Evolutionary conservation across 176 grass and related monocot species (phyloP).

Genomic region (Bothriochloa decipiens): DNA sequence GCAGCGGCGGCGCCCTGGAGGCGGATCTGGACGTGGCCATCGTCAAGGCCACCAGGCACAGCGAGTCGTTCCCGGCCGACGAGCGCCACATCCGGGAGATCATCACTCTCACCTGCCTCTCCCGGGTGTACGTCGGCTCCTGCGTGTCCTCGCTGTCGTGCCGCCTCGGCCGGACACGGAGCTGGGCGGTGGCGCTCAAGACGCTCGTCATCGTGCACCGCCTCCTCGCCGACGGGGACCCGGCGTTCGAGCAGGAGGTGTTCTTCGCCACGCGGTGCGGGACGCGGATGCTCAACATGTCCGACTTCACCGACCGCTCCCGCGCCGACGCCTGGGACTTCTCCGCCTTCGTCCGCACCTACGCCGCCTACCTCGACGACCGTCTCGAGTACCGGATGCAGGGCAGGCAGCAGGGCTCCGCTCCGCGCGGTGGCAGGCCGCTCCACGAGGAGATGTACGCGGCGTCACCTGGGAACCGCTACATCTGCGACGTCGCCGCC

Average conservation of each 20-base stretch:
- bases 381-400: constrained; percentile 63
- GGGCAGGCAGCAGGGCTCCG: constrained; percentile 29
- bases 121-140: constrained; percentile 48
- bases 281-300: constrained; percentile 80
- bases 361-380: constrained; percentile 81
- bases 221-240: constrained; percentile 72
- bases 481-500: background rate
- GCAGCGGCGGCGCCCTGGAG: constrained; percentile 43
- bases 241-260: constrained; percentile 64
- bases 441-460: constrained; percentile 48
- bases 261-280: constrained; percentile 75
- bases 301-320: constrained; percentile 72
- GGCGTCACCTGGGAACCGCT: background rate
- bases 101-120: constrained; percentile 64
- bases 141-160: constrained; percentile 67
- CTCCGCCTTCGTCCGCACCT: constrained; percentile 78
- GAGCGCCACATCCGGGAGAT: constrained; percentile 84
- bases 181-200: constrained; percentile 91
- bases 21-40: constrained; percentile 84
- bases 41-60: constrained; percentile 81
- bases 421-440: background rate
- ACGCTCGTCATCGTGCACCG: constrained; percentile 79
- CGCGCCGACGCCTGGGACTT: constrained; percentile 74
- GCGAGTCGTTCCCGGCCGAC: constrained; percentile 75
- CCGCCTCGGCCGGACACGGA: constrained; percentile 62